Conservation (phyloP, 768 basidiomycete species). For the Lyophyllum shimeji region DNA sequence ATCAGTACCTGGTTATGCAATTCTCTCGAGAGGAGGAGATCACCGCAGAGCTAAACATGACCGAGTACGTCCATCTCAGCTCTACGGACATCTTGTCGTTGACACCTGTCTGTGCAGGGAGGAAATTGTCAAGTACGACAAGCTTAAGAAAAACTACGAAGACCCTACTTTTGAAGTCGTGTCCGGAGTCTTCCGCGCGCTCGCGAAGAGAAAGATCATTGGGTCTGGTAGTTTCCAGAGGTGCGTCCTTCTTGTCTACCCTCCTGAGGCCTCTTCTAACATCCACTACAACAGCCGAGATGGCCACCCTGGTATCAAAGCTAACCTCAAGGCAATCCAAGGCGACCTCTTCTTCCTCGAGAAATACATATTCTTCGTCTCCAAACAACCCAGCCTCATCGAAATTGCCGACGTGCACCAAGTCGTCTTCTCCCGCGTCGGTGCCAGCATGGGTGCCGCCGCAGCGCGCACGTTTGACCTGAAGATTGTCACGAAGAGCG, state of each 20-base stretch:
- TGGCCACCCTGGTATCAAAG: constrained; percentile 94
- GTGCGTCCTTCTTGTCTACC: constrained; percentile 31
- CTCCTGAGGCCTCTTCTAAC: background rate
- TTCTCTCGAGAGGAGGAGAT: constrained; percentile 97
- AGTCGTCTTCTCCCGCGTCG: constrained; percentile 91
- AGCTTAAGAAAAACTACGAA: constrained; percentile 91
- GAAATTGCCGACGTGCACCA: constrained; percentile 89
- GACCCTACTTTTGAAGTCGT: constrained; percentile 95
- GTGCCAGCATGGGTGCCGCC: constrained; percentile 76
- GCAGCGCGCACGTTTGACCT: constrained; percentile 94
- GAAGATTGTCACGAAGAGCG: constrained; percentile 81
- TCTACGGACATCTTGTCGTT: background rate
- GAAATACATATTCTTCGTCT: constrained; percentile 97
- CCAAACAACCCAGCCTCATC: constrained; percentile 90
- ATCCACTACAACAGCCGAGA: constrained; percentile 56
- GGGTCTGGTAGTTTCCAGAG: constrained; percentile 85
- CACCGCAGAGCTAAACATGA: constrained; percentile 91
- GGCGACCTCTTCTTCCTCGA: constrained; percentile 98
- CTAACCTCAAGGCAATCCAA: constrained; percentile 94
- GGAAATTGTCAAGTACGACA: constrained; percentile 75
- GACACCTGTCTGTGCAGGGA: constrained; percentile 45
- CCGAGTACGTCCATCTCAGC: constrained; percentile 60
- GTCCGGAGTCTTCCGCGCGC: constrained; percentile 87
- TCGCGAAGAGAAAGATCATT: constrained; percentile 89
- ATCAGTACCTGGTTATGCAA: constrained; percentile 98